Evolutionary conservation across 352 stramenopile species (phyloP), one percentile per base, ranked within the genome.

Genomic region (Globisporangium takayamanum): DNA sequence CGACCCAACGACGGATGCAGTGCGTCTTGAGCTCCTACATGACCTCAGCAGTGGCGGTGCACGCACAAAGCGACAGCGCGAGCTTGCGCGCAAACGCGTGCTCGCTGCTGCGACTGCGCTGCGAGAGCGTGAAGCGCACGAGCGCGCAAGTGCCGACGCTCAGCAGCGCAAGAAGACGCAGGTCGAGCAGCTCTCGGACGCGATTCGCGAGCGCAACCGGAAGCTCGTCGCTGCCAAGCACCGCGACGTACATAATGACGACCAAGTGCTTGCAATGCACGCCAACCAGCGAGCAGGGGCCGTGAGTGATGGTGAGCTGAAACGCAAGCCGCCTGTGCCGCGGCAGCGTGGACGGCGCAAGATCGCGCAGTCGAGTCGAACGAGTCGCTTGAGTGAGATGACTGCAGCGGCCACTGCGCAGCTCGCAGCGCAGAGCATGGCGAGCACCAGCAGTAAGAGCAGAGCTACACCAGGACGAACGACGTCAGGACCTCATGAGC

Each of bases 131-230:
- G 57, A 74, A 10, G 60, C 55, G 10, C 62, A 68, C 28, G 50
- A 72, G 28, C 25, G 63, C n/a, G 51, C 33, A 12, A 39, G 33
- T 12, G 33, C 7, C 33, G 33, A 39, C 10, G 33, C 18, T 6
- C 44, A 30, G 12, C 66, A 73, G 53, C 61, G 70, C 22, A 66
- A 76, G 5, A 86, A 85, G 25, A 46, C 65, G n/a, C 62, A 72
- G 5, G 63, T 87, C 14, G 52, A 74, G 18, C 63, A 80, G 16
- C 65, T 92, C 37, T 87, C 79, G 0, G 61, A 78, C 12, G 65
- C 74, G 2, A 87, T 92, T 66, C 77, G 78, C 14, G 50, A 54
- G 2, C 72, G 72, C 39, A 92, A 92, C 46, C 78, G 73, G 53
- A 69, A 53, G 57, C 41, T 60, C 5, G 20, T 69, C 33, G 33